Evolutionary conservation across 768 basidiomycete genomes (phyloP).

Genomic region (Clitopilus hobsonii): DNA sequence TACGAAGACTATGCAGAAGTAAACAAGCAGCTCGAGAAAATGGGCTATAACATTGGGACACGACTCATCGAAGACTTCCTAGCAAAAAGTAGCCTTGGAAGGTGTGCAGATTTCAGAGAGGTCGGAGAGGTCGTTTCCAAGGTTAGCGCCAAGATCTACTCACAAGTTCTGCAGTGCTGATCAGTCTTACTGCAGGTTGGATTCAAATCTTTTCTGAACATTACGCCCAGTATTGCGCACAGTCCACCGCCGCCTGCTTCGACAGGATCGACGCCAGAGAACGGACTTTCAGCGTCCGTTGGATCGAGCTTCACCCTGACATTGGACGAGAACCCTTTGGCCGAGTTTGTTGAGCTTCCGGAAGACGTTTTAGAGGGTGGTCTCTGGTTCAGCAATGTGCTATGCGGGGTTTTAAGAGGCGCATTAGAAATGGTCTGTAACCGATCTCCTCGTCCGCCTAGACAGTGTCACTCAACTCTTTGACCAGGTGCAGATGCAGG

Average conservation of each 20-base stretch:
- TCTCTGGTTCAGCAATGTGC: constrained; percentile 94
- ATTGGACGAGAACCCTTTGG: constrained; percentile 92
- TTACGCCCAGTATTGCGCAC: constrained; percentile 80
- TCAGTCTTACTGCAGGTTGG: constrained; percentile 64
- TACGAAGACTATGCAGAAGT: constrained; percentile 97
- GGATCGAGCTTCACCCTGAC: constrained; percentile 76
- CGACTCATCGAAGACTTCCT: constrained; percentile 96
- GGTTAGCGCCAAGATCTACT: constrained; percentile 37
- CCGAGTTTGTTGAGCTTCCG: constrained; percentile 96
- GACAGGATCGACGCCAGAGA: constrained; percentile 42
- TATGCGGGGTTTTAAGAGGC: constrained; percentile 91
- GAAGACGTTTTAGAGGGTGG: constrained; percentile 91
- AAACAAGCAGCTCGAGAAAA: constrained; percentile 96
- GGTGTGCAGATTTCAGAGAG: constrained; percentile 91
- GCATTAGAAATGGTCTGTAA: constrained; percentile 91
- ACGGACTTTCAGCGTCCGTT: constrained; percentile 33
- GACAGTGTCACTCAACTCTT: constrained; percentile 7
- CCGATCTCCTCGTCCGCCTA: neutral
- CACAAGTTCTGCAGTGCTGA: neutral
- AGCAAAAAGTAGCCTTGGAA: constrained; percentile 85
- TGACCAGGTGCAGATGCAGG: constrained; percentile 92
- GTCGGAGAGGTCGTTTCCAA: constrained; percentile 95
- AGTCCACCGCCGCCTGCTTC: constrained; percentile 46
- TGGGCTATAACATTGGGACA: constrained; percentile 98
- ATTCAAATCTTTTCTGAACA: constrained; percentile 96